Percentiles rank a stretch among this genome's conserved stretches.
Evolutionary conservation across 106 monocot species (phyloP).

Genomic region (Dactylorhiza incarnata): DNA sequence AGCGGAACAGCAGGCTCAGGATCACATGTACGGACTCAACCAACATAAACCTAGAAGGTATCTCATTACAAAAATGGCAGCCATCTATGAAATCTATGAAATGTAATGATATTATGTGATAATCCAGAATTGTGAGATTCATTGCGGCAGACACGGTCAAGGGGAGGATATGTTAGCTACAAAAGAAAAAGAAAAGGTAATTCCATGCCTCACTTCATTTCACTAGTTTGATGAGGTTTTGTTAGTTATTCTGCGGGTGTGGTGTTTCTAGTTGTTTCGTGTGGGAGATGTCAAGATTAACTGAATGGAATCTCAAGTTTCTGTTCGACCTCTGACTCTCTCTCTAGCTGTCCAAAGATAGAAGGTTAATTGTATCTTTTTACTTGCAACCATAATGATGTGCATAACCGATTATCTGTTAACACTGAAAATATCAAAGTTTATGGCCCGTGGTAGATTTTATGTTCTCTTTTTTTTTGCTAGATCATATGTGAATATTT

Average conservation of each 20-base stretch:
- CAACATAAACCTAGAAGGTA: constrained; percentile 84
- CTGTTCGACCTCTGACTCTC: constrained; percentile 24
- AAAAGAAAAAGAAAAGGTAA: constrained; percentile 92
- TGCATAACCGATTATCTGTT: too few relatives aligned
- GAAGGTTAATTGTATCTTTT: too few relatives aligned
- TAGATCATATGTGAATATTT: too few relatives aligned
- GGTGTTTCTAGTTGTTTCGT: constrained; percentile 38
- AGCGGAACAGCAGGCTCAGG: constrained; percentile 84
- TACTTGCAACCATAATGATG: too few relatives aligned
- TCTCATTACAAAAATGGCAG: background rate
- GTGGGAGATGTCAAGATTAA: constrained; percentile 64
- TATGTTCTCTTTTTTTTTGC: too few relatives aligned
- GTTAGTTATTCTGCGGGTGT: background rate
- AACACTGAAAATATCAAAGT: too few relatives aligned
- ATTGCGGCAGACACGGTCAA: constrained; percentile 71
- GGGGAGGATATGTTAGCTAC: constrained; percentile 72
- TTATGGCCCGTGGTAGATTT: too few relatives aligned
- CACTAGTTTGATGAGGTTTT: background rate
- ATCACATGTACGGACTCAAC: constrained; percentile 77
- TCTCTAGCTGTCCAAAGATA: too few relatives aligned
- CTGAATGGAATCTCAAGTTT: constrained; percentile 67
- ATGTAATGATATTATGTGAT: background rate
- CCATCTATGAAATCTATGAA: background rate
- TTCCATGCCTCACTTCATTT: background rate
- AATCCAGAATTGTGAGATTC: constrained; percentile 60